Base-by-base conservation (phyloP, 345 rosid species). In the Hypericum androsaemum region DNA sequence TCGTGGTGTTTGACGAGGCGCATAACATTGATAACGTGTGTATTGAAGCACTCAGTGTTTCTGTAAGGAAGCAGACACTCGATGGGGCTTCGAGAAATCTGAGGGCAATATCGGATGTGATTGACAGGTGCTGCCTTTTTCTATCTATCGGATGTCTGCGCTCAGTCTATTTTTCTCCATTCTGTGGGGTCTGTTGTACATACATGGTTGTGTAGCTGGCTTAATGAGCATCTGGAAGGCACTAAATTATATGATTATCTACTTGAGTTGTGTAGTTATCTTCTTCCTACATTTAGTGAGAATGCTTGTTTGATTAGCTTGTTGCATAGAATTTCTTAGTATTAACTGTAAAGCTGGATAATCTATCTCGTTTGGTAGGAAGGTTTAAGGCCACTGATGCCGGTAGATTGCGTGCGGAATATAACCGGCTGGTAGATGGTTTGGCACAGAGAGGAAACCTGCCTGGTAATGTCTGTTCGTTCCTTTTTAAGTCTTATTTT, bases 331-430 rank as follows among this genome's bases (percentile, higher is more conserved):
- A 64, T 58, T 70, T 71, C 38, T 67, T 69, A 69, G 59, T 66
- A 56, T 50, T 72, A 70, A 22, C 32, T 22, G 32, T 22, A 22
- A 22, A 22, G 32, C 32, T 22, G 32, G 32, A 22, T 22, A 22
- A 22, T 22, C 32, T 22, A 22, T 22, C 32, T 22, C 32, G 67
- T 64, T 59, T 83, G 96, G 82, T 90, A 88, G 98, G 90, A 88
- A 92, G 98, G 96, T 92, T 88, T 82, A 88, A 85, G 86, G 84
- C 90, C 76, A 78, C 94, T 37, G 98, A 92, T 77, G 98, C 83
- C 37, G 77, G 86, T 61, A 80, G 98, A 68, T 61, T 92, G 68
- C 94, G 83, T 63, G 82, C 95, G 67, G 98, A 92, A 74, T 92
- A 92, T 64, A 81, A 74, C 68, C 80, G 95, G 42, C 85, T 92